Percentiles rank a stretch among this genome's conserved stretches.
Conservation (phyloP, 2,329 filamentous ascomycete species). For the Didymella keratinophila region DNA sequence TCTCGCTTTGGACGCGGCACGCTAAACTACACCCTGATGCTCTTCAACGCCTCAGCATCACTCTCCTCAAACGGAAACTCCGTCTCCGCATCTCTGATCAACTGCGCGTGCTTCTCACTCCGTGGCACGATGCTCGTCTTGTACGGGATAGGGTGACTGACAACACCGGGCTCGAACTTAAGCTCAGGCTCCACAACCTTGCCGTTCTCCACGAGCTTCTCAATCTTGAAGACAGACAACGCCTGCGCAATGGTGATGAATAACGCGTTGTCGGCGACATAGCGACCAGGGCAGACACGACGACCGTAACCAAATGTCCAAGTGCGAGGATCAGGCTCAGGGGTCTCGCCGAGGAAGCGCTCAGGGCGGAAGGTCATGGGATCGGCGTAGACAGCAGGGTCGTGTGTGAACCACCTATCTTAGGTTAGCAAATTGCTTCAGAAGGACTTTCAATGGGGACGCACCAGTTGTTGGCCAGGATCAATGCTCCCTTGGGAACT, state of each 20-base stretch:
- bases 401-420: constrained; percentile 53
- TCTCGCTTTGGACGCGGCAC: neutral
- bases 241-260: constrained; percentile 55
- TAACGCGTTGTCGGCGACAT: constrained; percentile 53
- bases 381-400: constrained; percentile 49
- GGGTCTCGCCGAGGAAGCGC: constrained; percentile 49
- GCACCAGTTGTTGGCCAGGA: constrained; percentile 53
- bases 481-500: constrained; percentile 54
- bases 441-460: neutral
- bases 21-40: constrained; percentile 10
- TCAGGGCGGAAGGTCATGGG: constrained; percentile 56
- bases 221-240: constrained; percentile 58
- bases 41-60: constrained; percentile 43
- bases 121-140: constrained; percentile 46
- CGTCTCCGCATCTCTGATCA: constrained; percentile 47
- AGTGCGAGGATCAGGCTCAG: constrained; percentile 52
- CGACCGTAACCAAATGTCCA: constrained; percentile 54
- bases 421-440: neutral
- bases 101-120: constrained; percentile 39
- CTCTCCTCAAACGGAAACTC: constrained; percentile 53
- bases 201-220: constrained; percentile 50
- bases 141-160: constrained; percentile 53
- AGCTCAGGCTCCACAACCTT: constrained; percentile 48
- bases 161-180: constrained; percentile 48
- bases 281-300: constrained; percentile 54